Evolutionary conservation across 2,329 filamentous ascomycete species (phyloP), one percentile per base, ranked within the genome.

Genomic region (Scedosporium apiospermum): DNA sequence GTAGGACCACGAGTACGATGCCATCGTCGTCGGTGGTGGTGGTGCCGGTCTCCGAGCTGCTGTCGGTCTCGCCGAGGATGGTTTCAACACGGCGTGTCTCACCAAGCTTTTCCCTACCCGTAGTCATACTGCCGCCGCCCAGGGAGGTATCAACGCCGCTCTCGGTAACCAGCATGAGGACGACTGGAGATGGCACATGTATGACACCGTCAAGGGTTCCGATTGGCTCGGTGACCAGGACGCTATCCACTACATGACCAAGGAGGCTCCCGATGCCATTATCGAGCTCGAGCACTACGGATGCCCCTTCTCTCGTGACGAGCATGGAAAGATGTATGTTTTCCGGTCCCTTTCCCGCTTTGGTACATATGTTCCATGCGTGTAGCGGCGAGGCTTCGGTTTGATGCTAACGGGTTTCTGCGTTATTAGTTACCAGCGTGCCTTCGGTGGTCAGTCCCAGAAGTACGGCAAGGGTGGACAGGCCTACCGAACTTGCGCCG

Each of bases 131-230:
- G 90, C 95, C 70, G 90, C 90, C 64, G 86, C 86, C 49, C 86
- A 89, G 76, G 90, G 90, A 73, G 90, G 90, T 72, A 93, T 95
- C 82, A 95, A 95, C 75, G 90, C 90, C 63, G 90, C 90, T 60
- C 82, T 95, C 63, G 90, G 90, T 73, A 96, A 96, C 81, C 97
- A 97, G 93, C 92, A 96, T 83, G 86, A 93, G 81, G 93, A 97
- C 72, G 92, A 97, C 80, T 97, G 93, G 93, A 88, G 92, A 82
- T 97, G 93, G 93, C 93, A 97, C 80, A 97, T 97, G 93, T 97
- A 97, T 82, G 93, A 97, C 77, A 97, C 93, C 53, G 93, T 97
- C 74, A 97, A 97, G 83, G 93, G 93, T 68, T 96, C 91, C 68
- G 93, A 97, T 82, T 97, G 93, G 93, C 86, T 97, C 60, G 93